Conservation (phyloP, 257 asterid genomes). For the Linderniella brevidens region DNA sequence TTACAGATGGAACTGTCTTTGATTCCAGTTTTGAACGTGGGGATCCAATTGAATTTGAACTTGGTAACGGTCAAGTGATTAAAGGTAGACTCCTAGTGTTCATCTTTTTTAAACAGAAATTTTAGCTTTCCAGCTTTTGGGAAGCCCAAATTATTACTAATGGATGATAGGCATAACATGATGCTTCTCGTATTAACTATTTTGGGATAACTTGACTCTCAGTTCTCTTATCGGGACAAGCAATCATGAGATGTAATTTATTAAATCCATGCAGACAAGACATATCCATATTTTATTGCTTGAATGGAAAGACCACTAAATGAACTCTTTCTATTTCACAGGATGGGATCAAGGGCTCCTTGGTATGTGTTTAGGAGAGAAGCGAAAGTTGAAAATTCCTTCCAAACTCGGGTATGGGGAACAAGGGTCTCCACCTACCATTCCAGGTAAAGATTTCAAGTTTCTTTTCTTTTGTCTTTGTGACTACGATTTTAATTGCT, state of each 20-base stretch:
- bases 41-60: constrained; percentile 86
- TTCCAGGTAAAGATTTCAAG: constrained; percentile 53
- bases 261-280: no score
- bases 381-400: constrained; percentile 84
- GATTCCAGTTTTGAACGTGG: constrained; percentile 95
- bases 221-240: no score
- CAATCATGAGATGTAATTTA: no score
- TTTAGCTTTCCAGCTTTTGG: not conserved
- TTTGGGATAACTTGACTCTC: no score
- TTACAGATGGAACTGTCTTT: constrained; percentile 93
- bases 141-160: no score
- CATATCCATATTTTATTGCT: no score
- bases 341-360: constrained; percentile 99
- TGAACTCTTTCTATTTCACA: constrained; percentile 20
- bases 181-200: no score
- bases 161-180: no score
- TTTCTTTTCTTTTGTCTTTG: not conserved
- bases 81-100: constrained; percentile 35
- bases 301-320: not conserved
- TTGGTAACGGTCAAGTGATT: constrained; percentile 89
- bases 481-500: not conserved
- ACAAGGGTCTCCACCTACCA: constrained; percentile 87
- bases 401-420: constrained; percentile 95
- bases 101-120: constrained; percentile 2
- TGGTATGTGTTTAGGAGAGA: constrained; percentile 95